Base-by-base conservation (phyloP, 768 basidiomycete species). In the Trametes gibbosa region DNA sequence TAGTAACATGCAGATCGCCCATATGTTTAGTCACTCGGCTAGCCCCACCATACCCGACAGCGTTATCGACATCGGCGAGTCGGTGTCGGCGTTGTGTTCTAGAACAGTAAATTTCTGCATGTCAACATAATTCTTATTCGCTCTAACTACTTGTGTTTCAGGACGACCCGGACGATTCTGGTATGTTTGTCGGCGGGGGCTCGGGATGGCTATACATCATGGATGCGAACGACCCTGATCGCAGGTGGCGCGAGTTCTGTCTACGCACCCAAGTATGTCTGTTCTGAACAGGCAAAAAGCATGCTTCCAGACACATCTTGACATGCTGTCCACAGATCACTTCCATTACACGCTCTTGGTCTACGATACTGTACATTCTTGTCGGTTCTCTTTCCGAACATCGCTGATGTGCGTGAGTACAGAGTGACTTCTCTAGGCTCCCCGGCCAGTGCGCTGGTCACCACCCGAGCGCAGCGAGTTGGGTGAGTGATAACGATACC, bases 361-460 rank as follows among this genome's bases (percentile, higher is more conserved):
- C 17, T 5, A 42, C 21, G 2, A 55, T 34, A 3, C 39, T 55
- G 53, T 55, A 24, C 8, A 37, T 39, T 17, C 12, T 50, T n/a
- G 17, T 0, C 17, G 3, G 8, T 27, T 17, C n/a, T 3, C 27
- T 45, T 19, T 23, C 3, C 21, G 13, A 0, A n/a, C 7, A 16
- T 4, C 14, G 21, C 12, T 45, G 9, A 13, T 32, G 21, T 56
- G 2, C 25, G 13, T 21, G 1, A 3, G 13, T 32, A 62, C n/a
- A n/a, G 61, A 7, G 61, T 53, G 5, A 62, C 61, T 2, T 62
- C 61, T 8, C 21, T 62, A 2, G 61, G 61, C 12, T 58, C 61
- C 9, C 61, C 61, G 2, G 46, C 51, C 1, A 51, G 61, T 13
- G 16, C 53, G 4, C 52, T 62, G 3, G 42, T 54, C 10, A 54